Base-by-base conservation (phyloP, 768 basidiomycete species). In the Boletus speciosus region DNA sequence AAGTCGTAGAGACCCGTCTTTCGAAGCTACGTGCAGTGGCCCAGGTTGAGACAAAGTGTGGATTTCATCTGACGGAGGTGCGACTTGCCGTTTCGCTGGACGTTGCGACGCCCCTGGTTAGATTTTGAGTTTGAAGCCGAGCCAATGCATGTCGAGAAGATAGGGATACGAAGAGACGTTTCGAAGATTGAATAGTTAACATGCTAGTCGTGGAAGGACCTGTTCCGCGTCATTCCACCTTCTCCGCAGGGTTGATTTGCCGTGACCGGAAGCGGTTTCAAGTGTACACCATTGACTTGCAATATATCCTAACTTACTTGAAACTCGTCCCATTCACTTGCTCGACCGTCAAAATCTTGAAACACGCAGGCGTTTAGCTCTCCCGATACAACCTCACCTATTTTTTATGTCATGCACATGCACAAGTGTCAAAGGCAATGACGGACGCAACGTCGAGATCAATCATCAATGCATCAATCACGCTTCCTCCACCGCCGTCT, bases 1-100 rank as follows among this genome's bases (percentile, higher is more conserved):
- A 94, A 95, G 65, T 94, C 91, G 63, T 95, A 93, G 5, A 98
- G 76, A 1, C 83, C 81, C 0, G 94, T 98, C 64, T 81, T 83
- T 51, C 59, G 68, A 32, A 84, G 72, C 80, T 83, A 45, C 21
- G 37, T 36, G 8, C 4, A 29, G 1, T 0, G 32, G 1, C 51
- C 14, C 12, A n/a, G 11, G 38, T 25, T 59, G 19, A 57, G 53
- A 44, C 37, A 42, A 53, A 38, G 9, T 31, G 35, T n/a, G 10
- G 10, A 15, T n/a, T 15, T 11, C 34, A 39, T 49, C 21, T 3
- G 44, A 46, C 23, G 6, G 6, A 42, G 10, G 19, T 31, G 16
- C 3, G 21, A 58, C 66, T 61, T 27, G 37, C 66, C 44, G 58
- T 48, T 51, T 59, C 64, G 49, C 45, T 54, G 5, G 66, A 58